Conservation (phyloP, 176 grass and related monocot genomes). For the Luzula sylvatica region DNA sequence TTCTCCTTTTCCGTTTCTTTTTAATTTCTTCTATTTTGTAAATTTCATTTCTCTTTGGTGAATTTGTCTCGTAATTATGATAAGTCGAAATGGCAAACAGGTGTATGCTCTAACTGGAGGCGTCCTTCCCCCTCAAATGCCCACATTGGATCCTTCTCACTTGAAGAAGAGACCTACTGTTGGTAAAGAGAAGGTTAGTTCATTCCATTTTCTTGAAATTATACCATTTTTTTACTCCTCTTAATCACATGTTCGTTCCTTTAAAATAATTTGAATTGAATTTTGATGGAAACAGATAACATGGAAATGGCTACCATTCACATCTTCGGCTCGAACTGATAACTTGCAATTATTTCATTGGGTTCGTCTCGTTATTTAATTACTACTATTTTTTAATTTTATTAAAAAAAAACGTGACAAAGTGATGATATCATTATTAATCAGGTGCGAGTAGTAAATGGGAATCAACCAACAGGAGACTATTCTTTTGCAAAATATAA, state of each 20-base stretch:
- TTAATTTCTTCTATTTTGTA: not conserved
- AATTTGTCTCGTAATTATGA: too few species aligned
- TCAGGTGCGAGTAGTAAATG: constrained; percentile 88
- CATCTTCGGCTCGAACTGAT: constrained; percentile 70
- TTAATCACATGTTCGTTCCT: not conserved
- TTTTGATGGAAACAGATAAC: constrained; percentile 49
- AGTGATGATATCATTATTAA: too few species aligned
- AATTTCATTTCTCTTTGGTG: not conserved
- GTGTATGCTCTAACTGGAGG: constrained; percentile 90
- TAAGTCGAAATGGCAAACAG: too few species aligned
- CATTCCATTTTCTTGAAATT: constrained; percentile 22
- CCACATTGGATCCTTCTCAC: constrained; percentile 64
- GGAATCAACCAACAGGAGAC: constrained; percentile 70
- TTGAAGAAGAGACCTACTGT: constrained; percentile 59
- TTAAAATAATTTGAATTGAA: constrained; percentile 15
- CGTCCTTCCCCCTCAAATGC: constrained; percentile 72
- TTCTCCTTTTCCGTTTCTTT: not conserved
- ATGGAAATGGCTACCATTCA: constrained; percentile 95
- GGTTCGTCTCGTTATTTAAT: constrained; percentile 43
- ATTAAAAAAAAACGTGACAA: too few species aligned
- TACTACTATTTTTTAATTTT: too few species aligned
- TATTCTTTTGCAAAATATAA: constrained; percentile 95
- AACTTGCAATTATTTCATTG: constrained; percentile 86
- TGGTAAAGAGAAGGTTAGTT: constrained; percentile 51
- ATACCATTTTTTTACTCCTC: not conserved